phyloP scores from a whole-genome alignment of 2,329 filamentous ascomycete species.

The Scedosporium boydii region DNA sequence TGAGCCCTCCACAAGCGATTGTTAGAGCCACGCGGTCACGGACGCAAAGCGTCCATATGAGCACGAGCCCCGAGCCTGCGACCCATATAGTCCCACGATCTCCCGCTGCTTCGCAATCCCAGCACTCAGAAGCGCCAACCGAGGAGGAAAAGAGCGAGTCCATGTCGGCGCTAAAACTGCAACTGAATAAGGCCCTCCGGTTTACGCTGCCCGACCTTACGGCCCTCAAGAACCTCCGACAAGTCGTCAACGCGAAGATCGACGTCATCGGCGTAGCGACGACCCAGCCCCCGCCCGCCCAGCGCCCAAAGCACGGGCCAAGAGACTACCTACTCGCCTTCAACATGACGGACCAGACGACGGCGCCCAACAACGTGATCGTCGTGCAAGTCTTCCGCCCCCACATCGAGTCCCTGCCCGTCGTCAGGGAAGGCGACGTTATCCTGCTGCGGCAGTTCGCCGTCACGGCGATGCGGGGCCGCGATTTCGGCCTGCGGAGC shows the following conservation, averaged over 20 bases:
- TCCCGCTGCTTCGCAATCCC: not conserved
- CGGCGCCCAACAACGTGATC: conserved; percentile 36
- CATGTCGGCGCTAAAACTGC: conserved; percentile 29
- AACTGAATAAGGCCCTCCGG: conserved; percentile 35
- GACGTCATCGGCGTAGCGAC: conserved; percentile 48
- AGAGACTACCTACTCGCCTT: conserved; percentile 52
- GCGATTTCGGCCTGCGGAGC: conserved; percentile 46
- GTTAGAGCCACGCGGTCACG: conserved; percentile 8
- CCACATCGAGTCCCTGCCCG: conserved; percentile 46
- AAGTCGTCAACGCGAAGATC: conserved; percentile 35
- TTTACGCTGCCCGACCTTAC: conserved; percentile 43
- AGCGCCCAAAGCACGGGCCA: conserved; percentile 46
- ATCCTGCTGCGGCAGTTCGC: conserved; percentile 48
- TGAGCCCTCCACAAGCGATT: conserved; percentile 1
- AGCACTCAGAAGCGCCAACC: not conserved
- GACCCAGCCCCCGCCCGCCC: conserved; percentile 37
- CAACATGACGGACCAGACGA: conserved; percentile 45
- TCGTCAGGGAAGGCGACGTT: conserved; percentile 45
- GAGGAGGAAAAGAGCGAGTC: conserved; percentile 10
- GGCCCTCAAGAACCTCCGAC: conserved; percentile 41
- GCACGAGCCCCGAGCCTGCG: conserved; percentile 4
- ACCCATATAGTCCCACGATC: not conserved
- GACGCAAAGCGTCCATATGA: conserved; percentile 8
- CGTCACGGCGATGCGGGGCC: conserved; percentile 41
- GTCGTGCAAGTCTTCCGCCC: conserved; percentile 51